Evolutionary conservation across 140 eudicot species (phyloP), one percentile per base, ranked within the genome.

Genomic region (Stevia rebaudiana): DNA sequence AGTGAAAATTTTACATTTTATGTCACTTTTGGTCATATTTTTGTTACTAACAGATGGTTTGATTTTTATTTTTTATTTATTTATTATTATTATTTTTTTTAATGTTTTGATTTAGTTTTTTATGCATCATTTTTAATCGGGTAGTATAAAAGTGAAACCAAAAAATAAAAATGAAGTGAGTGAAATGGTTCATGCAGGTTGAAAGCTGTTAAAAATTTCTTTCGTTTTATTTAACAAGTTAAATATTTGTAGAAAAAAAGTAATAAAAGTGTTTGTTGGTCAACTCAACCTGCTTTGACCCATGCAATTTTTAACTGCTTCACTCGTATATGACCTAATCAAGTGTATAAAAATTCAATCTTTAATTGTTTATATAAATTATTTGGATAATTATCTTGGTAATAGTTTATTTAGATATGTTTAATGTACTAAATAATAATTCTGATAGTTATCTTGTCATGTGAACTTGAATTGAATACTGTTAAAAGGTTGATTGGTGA

Each of bases 401-500:
- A 25, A 24, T 24, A 53, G 60, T 11, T 24, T 53, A 22, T 12
- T 8, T 50, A 21, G 6, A 22, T 22, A 12, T 21, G 8, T 51
- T 50, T 11, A 22, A 21, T 23, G 31, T 12, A 23, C 8, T 12
- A 52, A 5, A 1, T 12, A 11, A 17, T 51, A 51, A 23, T 11
- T 51, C 2, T 30, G n/a, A n/a, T n/a, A n/a, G n/a, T n/a, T n/a
- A n/a, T n/a, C 72, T 19, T 5, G 3, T 36, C 46, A 40, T 8
- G 3, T 53, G 54, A n/a, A 47, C 12, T 17, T 44, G 13, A n/a
- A 67, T 13, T 8, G 8, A 37, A 39, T 42, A 12, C 8, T 54
- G 30, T 43, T 55, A 56, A n/a, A 12, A 74, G n/a, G 18, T 59
- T 59, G n/a, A n/a, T n/a, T n/a, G n/a, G n/a, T 70, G 21, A 16